phyloP scores from a whole-genome alignment of 2,329 filamentous ascomycete species.

The Aspergillus sp. region DNA sequence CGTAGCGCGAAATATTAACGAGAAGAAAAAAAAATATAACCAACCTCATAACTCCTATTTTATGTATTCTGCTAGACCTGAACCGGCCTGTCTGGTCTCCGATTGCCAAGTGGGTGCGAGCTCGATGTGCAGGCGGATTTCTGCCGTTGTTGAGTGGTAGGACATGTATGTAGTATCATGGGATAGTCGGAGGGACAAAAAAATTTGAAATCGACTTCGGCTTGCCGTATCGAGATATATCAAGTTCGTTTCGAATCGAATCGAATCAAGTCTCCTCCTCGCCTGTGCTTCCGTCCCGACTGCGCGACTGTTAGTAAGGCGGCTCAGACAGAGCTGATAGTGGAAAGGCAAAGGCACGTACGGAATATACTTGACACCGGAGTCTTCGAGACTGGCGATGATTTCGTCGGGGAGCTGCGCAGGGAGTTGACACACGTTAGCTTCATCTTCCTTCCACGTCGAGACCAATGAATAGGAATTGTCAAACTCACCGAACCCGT shows the following conservation, averaged over 20 bases:
- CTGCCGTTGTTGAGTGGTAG: no score
- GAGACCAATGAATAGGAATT: not conserved
- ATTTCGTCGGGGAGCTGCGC: conserved; percentile 57
- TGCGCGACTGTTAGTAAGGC: conserved; percentile 19
- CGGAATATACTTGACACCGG: conserved; percentile 63
- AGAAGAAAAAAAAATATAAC: not conserved
- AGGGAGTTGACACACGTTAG: not conserved
- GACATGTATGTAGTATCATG: not conserved
- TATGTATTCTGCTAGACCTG: not conserved
- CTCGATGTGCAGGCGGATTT: no score
- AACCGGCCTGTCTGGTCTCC: not conserved
- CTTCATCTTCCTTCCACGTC: not conserved
- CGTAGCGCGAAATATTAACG: not conserved
- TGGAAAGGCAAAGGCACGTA: conserved; percentile 30
- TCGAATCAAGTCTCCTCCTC: conserved; percentile 41
- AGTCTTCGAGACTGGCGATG: conserved; percentile 55
- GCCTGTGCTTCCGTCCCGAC: conserved; percentile 47
- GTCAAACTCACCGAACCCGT: conserved; percentile 64
- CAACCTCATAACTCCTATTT: conserved; percentile 3
- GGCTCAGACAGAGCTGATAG: not conserved
- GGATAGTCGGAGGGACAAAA: not conserved
- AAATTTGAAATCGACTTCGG: not conserved
- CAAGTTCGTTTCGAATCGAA: conserved; percentile 3
- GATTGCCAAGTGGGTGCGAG: not conserved
- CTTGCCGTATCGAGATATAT: not conserved